These are phyloP conservation scores for Penicillium italicum DNA, from an alignment of 2,329 filamentous ascomycete species.

Conservation along the genomic window DNA sequence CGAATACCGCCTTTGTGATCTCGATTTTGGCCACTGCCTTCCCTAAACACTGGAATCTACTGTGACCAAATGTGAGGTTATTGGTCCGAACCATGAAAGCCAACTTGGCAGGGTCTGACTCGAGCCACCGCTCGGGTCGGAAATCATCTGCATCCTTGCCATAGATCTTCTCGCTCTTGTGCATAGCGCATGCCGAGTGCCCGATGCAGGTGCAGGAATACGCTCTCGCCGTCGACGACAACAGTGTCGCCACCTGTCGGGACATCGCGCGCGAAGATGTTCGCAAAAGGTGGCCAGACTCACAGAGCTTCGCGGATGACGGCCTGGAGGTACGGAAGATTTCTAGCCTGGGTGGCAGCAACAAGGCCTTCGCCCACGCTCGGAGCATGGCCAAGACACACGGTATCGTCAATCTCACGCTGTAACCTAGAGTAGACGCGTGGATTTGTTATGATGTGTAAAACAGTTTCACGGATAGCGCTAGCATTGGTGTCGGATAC, in stretches of 20 bases:
- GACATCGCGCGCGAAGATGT: constrained; percentile 19
- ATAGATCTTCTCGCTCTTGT: constrained; percentile 15
- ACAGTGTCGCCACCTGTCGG: constrained; percentile 14
- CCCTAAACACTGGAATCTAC: constrained; percentile 18
- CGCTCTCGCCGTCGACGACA: constrained; percentile 13
- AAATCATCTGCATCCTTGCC: constrained; percentile 17
- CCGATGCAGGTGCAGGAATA: constrained; percentile 15
- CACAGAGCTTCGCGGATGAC: constrained; percentile 28
- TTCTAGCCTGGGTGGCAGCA: constrained; percentile 17
- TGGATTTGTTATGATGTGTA: constrained; percentile 18
- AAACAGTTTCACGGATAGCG: constrained; percentile 14
- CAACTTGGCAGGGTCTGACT: constrained; percentile 10
- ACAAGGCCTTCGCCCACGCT: constrained; percentile 9
- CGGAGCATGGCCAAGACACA: constrained; percentile 3
- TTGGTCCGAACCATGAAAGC: constrained; percentile 14
- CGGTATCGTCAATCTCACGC: constrained; percentile 20
- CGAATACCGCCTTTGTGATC: constrained; percentile 15
- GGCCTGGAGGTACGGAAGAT: constrained; percentile 32
- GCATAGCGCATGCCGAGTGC: constrained; percentile 17
- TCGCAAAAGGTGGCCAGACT: constrained; percentile 17
- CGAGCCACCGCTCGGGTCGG: constrained; percentile 18
- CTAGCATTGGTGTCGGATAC: constrained; percentile 21
- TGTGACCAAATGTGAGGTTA: constrained; percentile 16
- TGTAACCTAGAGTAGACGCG: constrained; percentile 15
- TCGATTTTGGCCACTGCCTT: constrained; percentile 19